A percentile compares a stretch with the other conserved stretches of the same genome.
phyloP scores from a whole-genome alignment of 768 basidiomycete genomes.

The Suillus fuscotomentosus region DNA sequence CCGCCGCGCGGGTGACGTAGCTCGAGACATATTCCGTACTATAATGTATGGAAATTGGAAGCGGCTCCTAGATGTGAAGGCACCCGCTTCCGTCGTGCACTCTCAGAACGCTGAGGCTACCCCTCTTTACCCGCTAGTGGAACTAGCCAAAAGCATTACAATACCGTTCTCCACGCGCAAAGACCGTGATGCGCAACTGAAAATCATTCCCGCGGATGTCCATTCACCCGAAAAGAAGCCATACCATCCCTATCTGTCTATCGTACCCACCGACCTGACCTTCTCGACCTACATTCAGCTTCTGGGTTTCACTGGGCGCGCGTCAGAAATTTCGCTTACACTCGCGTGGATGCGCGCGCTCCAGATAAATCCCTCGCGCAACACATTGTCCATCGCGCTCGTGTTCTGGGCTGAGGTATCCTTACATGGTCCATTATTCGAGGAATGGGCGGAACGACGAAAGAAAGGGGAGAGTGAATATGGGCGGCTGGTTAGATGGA shows the following conservation, averaged over 20 bases:
- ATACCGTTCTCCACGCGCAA: slow-evolving; percentile 2
- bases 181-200: neutral
- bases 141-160: slow-evolving; percentile 29
- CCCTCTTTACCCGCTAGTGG: slow-evolving; percentile 25
- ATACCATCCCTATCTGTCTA: slow-evolving; percentile 28
- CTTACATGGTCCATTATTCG: slow-evolving; percentile 57
- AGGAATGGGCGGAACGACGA: slow-evolving; percentile 37
- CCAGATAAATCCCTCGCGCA: slow-evolving; percentile 46
- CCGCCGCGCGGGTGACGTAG: slow-evolving; percentile 45
- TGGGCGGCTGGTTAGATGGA: slow-evolving; percentile 47
- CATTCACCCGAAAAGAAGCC: slow-evolving; percentile 12
- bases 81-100: slow-evolving; percentile 39
- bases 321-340: slow-evolving; percentile 61
- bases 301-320: slow-evolving; percentile 48
- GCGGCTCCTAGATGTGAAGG: slow-evolving; percentile 26
- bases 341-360: slow-evolving; percentile 76
- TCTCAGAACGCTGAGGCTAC: slow-evolving; percentile 15
- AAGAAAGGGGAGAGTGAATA: slow-evolving; percentile 41
- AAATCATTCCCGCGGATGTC: neutral
- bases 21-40: slow-evolving; percentile 51
- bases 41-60: slow-evolving; percentile 61
- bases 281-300: slow-evolving; percentile 63
- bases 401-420: slow-evolving; percentile 74
- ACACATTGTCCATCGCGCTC: slow-evolving; percentile 60
- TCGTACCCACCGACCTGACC: slow-evolving; percentile 49